Conservation (phyloP, 768 basidiomycete genomes). For the Steccherinum ochraceum region DNA sequence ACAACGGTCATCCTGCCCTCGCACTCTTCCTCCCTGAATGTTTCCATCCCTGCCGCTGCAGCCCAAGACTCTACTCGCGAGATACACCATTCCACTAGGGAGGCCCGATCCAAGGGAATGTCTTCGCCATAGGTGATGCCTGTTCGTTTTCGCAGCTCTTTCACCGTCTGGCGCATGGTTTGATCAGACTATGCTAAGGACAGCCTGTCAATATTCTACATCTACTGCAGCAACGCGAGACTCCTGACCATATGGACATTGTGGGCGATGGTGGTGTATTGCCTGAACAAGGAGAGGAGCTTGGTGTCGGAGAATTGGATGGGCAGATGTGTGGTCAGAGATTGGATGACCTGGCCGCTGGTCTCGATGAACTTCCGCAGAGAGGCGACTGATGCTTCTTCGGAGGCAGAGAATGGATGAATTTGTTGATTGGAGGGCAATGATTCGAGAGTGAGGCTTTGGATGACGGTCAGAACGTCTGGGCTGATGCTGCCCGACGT, state of each 20-base stretch:
- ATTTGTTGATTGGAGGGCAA: slow-evolving; percentile 16
- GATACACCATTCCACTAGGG: slow-evolving; percentile 52
- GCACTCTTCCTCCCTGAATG: slow-evolving; percentile 54
- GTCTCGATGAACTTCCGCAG: slow-evolving; percentile 48
- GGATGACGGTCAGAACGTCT: slow-evolving; percentile 9
- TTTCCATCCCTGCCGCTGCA: slow-evolving; percentile 62
- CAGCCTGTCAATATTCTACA: neutral
- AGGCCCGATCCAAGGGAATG: slow-evolving; percentile 43
- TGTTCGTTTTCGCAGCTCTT: slow-evolving; percentile 39
- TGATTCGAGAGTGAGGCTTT: slow-evolving; percentile 14
- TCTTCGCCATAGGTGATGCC: slow-evolving; percentile 56
- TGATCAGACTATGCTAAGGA: slow-evolving; percentile 41
- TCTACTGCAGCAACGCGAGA: neutral
- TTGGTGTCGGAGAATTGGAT: slow-evolving; percentile 56
- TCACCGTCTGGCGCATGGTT: slow-evolving; percentile 42
- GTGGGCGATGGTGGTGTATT: slow-evolving; percentile 49
- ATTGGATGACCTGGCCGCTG: slow-evolving; percentile 46
- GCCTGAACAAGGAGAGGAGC: slow-evolving; percentile 60
- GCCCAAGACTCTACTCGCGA: slow-evolving; percentile 57
- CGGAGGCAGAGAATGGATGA: slow-evolving; percentile 20
- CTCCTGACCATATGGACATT: slow-evolving; percentile 45
- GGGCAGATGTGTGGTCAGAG: slow-evolving; percentile 44
- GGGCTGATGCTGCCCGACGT: neutral
- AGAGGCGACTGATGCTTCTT: slow-evolving; percentile 21
- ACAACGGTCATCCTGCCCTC: slow-evolving; percentile 48